phyloP scores from a whole-genome alignment of 1,284 basidiomycete genomes.

The Lignosus rhinocerotis region DNA sequence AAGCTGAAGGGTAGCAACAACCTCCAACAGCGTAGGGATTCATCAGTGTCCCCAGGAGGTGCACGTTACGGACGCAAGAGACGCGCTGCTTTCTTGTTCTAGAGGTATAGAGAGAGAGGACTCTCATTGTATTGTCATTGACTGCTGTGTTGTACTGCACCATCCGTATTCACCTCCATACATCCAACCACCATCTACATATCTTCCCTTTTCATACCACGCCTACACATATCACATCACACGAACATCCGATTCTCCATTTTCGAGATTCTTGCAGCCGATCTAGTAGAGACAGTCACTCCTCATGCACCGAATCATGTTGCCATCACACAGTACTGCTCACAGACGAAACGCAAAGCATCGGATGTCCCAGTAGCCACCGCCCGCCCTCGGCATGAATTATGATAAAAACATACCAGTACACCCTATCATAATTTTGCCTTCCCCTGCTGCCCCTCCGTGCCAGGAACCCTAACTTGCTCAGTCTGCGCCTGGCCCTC shows the following conservation, averaged over 20 bases:
- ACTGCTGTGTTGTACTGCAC: slow-evolving; percentile 7
- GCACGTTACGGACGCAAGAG: slow-evolving; percentile 30
- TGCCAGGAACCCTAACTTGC: slow-evolving; percentile 8
- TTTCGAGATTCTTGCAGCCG: not conserved
- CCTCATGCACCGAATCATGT: not conserved
- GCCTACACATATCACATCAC: not conserved
- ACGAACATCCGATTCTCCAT: not conserved
- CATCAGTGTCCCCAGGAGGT: slow-evolving; percentile 13
- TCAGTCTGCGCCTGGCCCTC: slow-evolving; percentile 36
- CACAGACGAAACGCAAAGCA: not conserved
- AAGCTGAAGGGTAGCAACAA: slow-evolving; percentile 37
- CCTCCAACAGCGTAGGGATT: slow-evolving; percentile 29
- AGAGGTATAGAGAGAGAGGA: slow-evolving; percentile 10
- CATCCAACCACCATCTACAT: not conserved
- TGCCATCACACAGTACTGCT: not conserved
- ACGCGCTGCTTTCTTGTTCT: slow-evolving; percentile 28
- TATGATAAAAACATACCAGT: slow-evolving; percentile 17
- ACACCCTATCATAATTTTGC: slow-evolving; percentile 40
- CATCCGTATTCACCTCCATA: not conserved
- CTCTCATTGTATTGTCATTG: slow-evolving; percentile 21
- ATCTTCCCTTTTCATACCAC: not conserved
- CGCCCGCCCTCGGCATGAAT: slow-evolving; percentile 12
- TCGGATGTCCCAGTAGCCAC: not conserved
- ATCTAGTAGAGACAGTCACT: not conserved
- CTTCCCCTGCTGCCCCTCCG: slow-evolving; percentile 24